A percentile compares a stretch with the other conserved stretches of the same genome.
These are phyloP conservation scores for Eutrema yunnanense DNA, from an alignment of 345 rosid species.

Conservation along the genomic window DNA sequence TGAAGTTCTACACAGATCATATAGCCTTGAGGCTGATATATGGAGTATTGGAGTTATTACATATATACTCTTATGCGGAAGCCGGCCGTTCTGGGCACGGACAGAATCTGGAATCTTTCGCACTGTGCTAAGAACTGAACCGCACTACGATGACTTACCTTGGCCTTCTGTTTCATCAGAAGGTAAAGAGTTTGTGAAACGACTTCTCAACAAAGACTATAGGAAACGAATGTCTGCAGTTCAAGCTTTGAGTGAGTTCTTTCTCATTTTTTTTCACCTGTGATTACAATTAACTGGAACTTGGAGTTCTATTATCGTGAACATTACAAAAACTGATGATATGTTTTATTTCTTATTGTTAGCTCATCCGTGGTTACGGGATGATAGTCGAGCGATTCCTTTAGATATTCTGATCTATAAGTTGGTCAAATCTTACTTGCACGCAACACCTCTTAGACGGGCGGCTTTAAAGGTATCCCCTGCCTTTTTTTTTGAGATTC, in stretches of 20 bases:
- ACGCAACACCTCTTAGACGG: constrained; percentile 63
- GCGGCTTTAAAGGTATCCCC: constrained; percentile 63
- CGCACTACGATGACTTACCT: constrained; percentile 66
- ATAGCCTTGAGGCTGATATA: constrained; percentile 74
- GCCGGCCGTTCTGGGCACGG: constrained; percentile 87
- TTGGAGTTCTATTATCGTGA: neutral
- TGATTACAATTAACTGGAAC: neutral
- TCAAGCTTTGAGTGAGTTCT: constrained; percentile 72
- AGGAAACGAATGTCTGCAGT: constrained; percentile 83
- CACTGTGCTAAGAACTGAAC: constrained; percentile 70
- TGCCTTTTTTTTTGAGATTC: neutral
- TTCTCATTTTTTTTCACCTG: neutral
- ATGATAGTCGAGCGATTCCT: constrained; percentile 46
- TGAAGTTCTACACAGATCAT: constrained; percentile 83
- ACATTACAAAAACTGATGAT: neutral
- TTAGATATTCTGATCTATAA: constrained; percentile 65
- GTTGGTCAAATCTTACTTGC: constrained; percentile 64
- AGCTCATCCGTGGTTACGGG: constrained; percentile 77
- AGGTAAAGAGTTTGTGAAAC: constrained; percentile 77
- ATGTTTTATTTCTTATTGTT: neutral
- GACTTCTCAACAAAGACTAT: constrained; percentile 79
- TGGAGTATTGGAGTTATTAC: constrained; percentile 87
- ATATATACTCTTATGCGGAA: constrained; percentile 76
- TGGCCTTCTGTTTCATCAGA: constrained; percentile 76
- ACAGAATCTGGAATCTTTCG: constrained; percentile 88